phyloP scores from a whole-genome alignment of 2,329 filamentous ascomycete genomes.

The Allantophomopsis lycopodina region DNA sequence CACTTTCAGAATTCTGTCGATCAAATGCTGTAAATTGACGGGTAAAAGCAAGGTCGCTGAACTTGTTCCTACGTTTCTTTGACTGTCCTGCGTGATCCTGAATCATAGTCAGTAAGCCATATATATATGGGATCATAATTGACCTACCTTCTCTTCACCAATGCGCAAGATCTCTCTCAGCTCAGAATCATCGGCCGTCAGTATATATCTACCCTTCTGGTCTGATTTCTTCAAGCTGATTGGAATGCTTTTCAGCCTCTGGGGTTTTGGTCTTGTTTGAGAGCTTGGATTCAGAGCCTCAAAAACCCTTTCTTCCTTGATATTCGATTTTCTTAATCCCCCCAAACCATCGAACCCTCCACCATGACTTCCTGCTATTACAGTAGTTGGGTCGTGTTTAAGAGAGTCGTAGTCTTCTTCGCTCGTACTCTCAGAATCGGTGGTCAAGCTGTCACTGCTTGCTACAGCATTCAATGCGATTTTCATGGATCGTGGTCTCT shows the following conservation, averaged over 20 bases:
- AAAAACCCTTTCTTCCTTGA: slow-evolving; percentile 7
- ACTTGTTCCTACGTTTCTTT: slow-evolving; percentile 16
- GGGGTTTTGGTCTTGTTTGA: neutral
- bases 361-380: slow-evolving; percentile 19
- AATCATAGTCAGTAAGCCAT: too few relatives aligned
- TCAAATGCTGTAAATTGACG: slow-evolving; percentile 64
- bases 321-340: slow-evolving; percentile 2
- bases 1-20: slow-evolving; percentile 48
- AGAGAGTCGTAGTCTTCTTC: slow-evolving; percentile 18
- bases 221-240: slow-evolving; percentile 14
- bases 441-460: slow-evolving; percentile 2
- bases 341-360: slow-evolving; percentile 16
- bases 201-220: slow-evolving; percentile 13
- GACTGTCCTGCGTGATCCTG: too few relatives aligned
- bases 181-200: slow-evolving; percentile 14
- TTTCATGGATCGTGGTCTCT: slow-evolving; percentile 12
- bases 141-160: slow-evolving; percentile 11
- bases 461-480: slow-evolving; percentile 9
- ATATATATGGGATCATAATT: neutral
- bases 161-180: slow-evolving; percentile 12
- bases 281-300: slow-evolving; percentile 6
- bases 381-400: slow-evolving; percentile 11
- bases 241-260: slow-evolving; percentile 14
- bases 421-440: slow-evolving; percentile 10
- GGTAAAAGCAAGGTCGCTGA: slow-evolving; percentile 53